Evolutionary conservation across 2,329 filamentous ascomycete species (phyloP).

Genomic region (Microdochium paspali): DNA sequence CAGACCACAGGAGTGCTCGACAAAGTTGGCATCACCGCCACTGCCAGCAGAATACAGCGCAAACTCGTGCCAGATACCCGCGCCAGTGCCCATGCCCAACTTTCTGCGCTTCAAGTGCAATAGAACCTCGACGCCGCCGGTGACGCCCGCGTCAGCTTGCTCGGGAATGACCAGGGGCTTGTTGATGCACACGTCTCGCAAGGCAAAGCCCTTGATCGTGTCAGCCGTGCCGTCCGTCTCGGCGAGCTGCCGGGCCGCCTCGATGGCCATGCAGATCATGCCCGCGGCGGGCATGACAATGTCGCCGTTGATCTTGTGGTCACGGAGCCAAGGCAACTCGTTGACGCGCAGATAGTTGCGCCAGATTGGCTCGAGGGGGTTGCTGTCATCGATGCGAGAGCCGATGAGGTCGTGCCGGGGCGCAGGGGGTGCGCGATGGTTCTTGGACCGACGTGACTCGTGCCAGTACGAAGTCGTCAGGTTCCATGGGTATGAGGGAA

Average conservation of each 20-base stretch:
- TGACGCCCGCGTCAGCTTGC: background rate
- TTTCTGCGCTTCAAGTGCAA: background rate
- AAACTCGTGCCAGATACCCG: background rate
- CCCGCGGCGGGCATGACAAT: constrained; percentile 11
- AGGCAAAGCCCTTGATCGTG: constrained; percentile 5
- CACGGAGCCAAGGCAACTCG: constrained; percentile 13
- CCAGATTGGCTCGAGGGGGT: constrained; percentile 1
- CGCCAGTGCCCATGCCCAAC: background rate
- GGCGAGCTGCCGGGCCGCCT: constrained; percentile 2
- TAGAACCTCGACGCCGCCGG: background rate
- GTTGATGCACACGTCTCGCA: constrained; percentile 12
- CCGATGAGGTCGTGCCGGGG: constrained; percentile 10
- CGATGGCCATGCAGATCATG: constrained; percentile 7
- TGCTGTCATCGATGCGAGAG: constrained; percentile 30
- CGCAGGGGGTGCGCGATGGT: constrained; percentile 10
- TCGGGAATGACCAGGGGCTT: constrained; percentile 14
- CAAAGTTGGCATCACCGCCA: background rate
- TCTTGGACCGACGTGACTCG: constrained; percentile 23
- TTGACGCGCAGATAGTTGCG: constrained; percentile 1
- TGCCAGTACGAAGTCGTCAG: constrained; percentile 43
- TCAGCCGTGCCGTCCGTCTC: background rate
- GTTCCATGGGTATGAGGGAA: constrained; percentile 47
- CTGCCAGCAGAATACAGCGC: background rate
- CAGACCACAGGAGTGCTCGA: background rate
- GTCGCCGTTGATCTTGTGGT: constrained; percentile 10